Evolutionary conservation across 768 basidiomycete species (phyloP), one percentile per base, ranked within the genome.

Genomic region (Suillus subaureus): DNA sequence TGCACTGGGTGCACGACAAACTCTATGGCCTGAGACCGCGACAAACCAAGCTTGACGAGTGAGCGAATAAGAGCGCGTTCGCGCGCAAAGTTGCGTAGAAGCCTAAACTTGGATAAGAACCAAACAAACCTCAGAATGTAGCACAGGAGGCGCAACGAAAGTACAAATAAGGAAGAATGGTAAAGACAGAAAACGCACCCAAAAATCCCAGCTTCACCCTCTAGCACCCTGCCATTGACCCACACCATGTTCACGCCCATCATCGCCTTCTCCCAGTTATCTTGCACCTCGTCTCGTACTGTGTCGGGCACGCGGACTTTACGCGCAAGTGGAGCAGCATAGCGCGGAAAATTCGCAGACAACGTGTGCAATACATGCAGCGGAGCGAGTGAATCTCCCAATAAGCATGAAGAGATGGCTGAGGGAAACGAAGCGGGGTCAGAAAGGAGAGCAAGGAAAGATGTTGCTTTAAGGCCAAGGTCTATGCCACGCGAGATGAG

Each of bases 321-420:
- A 4, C 94, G 87, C 0, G 91, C 85, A 37, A 97, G 81, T 4
- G 89, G 80, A 0, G 88, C 83, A 1, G 89, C 89, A 72, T 96
- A 97, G 73, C 87, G 90, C 0, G 97, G 96, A 78, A 98, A 97
- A 76, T 96, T 90, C 71, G 96, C 92, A 0, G 92, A 84, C 26
- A 99, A 84, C 16, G 86, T 83, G 55, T 82, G 84, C 42, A 97
- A 83, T 0, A 77, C 23, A 18, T 37, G 55, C 5, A 67, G 40
- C 21, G 65, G 64, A 7, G 77, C 67, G 43, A 68, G 67, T 11
- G 71, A 40, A 26, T 66, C 35, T 66, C 56, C 72, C 69, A 70
- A 39, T 74, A 77, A 28, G 56, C 70, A 45, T 69, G 70, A 23
- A 31, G 45, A 39, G 61, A 64, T 23, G 18, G 13, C 0, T 69